These are phyloP conservation scores for Carex arenaria DNA, from an alignment of 202 grass and related monocot species.

Conservation along the genomic window DNA sequence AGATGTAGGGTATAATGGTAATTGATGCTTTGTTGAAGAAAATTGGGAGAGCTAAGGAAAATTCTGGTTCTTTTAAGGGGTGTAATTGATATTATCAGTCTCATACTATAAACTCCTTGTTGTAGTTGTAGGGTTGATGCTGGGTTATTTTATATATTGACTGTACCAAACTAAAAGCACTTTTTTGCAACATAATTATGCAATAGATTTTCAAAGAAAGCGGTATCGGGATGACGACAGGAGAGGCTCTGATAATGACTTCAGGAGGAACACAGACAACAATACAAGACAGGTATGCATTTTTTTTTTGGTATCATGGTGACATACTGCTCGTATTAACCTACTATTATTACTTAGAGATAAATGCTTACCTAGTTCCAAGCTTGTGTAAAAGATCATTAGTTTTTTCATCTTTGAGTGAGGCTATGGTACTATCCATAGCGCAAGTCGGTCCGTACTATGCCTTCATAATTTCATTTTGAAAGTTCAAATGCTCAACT, in stretches of 20 bases:
- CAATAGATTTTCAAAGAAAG: constrained; percentile 73
- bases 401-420: background rate
- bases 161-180: background rate
- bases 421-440: no score
- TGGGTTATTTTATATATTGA: background rate
- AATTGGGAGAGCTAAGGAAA: background rate
- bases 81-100: background rate
- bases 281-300: constrained; percentile 42
- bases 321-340: background rate
- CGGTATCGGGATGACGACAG: constrained; percentile 63
- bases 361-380: background rate
- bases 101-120: background rate
- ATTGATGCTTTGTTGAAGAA: background rate
- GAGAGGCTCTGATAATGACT: constrained; percentile 55
- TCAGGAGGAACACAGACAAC: constrained; percentile 39
- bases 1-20: background rate
- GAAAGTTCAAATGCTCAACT: no score
- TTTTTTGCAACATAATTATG: background rate
- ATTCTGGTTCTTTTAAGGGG: background rate
- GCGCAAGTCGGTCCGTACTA: no score
- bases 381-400: background rate
- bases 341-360: background rate
- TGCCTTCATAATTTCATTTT: no score
- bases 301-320: background rate
- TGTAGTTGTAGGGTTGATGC: background rate